Percentiles rank a stretch among this genome's conserved stretches.
These are phyloP conservation scores for Cyathus striatus DNA, from an alignment of 768 basidiomycete genomes.

Conservation along the genomic window DNA sequence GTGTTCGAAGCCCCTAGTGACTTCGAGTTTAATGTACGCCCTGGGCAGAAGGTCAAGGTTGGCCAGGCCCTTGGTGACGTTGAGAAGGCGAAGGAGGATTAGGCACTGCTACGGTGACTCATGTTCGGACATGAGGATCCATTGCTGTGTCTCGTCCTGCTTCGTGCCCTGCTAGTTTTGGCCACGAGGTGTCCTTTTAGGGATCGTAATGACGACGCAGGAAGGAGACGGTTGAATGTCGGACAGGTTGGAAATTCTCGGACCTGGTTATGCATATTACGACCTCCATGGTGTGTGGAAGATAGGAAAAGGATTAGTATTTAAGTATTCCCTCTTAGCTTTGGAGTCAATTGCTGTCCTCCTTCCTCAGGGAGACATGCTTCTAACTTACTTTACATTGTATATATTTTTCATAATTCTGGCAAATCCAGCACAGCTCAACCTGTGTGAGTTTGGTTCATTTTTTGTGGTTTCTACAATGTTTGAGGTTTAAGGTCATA, in stretches of 20 bases:
- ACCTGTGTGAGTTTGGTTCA: conserved; percentile 7
- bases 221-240: too few species aligned
- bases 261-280: too few species aligned
- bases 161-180: too few species aligned
- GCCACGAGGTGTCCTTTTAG: too few species aligned
- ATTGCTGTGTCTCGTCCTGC: too few species aligned
- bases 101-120: not conserved
- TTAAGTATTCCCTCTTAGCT: too few species aligned
- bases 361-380: not conserved
- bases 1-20: conserved; percentile 90
- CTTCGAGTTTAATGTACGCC: conserved; percentile 73
- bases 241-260: too few species aligned
- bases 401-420: not conserved
- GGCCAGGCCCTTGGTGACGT: conserved; percentile 75
- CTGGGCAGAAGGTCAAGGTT: conserved; percentile 83
- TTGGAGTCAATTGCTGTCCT: not conserved
- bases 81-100: conserved; percentile 20
- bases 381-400: not conserved
- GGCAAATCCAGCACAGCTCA: conserved; percentile 5
- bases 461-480: conserved; percentile 22
- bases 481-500: too few species aligned
- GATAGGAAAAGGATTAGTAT: too few species aligned
- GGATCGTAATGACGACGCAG: too few species aligned
- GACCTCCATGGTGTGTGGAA: too few species aligned
- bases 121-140: not conserved